These are phyloP conservation scores for Silene noctiflora DNA, from an alignment of 179 eudicot genomes.

Conservation along the genomic window DNA sequence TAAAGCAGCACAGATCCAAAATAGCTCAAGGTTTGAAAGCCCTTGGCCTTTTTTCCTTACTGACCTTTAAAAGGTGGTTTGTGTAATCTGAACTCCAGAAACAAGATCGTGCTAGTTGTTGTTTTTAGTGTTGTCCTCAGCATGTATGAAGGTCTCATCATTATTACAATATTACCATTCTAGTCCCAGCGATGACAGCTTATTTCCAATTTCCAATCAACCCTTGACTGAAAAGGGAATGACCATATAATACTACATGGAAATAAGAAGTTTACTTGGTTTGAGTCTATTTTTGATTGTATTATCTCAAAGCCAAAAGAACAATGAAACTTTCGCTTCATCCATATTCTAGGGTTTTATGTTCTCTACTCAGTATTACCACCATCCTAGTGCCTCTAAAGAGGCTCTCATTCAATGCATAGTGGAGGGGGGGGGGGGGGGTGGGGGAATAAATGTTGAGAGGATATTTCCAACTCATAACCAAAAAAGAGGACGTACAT, in stretches of 20 bases:
- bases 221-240: neutral
- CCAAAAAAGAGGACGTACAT: no score
- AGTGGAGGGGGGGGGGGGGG: no score
- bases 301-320: neutral
- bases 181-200: neutral
- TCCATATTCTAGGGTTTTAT: neutral
- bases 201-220: neutral
- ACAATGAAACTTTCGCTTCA: neutral
- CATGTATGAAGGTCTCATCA: neutral
- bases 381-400: neutral
- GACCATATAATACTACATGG: neutral
- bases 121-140: neutral
- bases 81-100: neutral
- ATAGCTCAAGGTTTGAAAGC: slow-evolving; percentile 75
- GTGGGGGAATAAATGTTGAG: no score
- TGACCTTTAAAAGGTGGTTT: neutral
- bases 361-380: neutral
- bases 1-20: slow-evolving; percentile 90
- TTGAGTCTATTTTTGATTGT: neutral
- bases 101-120: neutral
- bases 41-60: slow-evolving; percentile 10
- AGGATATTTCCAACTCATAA: no score
- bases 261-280: neutral
- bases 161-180: neutral
- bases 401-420: neutral